Percentiles rank a stretch among this genome's conserved stretches.
Conservation (phyloP, 306 rosid species). For the Mimosa bimucronata region DNA sequence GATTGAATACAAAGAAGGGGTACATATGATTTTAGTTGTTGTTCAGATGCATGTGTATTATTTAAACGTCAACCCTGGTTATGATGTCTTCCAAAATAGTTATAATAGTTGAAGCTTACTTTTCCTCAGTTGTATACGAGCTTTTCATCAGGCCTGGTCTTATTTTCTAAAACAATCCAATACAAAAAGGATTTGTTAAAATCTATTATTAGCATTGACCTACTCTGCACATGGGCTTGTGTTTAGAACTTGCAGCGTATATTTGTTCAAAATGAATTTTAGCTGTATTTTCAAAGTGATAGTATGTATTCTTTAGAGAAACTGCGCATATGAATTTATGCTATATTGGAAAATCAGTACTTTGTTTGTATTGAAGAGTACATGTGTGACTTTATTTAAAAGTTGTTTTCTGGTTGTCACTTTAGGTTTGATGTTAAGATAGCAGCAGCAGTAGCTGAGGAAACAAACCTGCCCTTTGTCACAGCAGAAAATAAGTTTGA, state of each 20-base stretch:
- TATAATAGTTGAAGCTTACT: conserved; percentile 14
- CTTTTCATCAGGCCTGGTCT: conserved; percentile 23
- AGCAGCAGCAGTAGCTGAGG: conserved; percentile 94
- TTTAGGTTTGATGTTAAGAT: conserved; percentile 91
- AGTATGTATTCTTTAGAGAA: conserved; percentile 6
- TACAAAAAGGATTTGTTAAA: background rate
- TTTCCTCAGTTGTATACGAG: conserved; percentile 19
- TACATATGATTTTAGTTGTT: conserved; percentile 46
- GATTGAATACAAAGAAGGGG: conserved; percentile 99
- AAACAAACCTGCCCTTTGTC: conserved; percentile 83
- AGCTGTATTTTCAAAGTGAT: background rate
- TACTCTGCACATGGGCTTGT: background rate
- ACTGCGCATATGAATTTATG: conserved; percentile 23
- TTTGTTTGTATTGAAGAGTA: conserved; percentile 19
- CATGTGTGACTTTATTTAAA: conserved; percentile 18
- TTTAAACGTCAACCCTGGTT: background rate
- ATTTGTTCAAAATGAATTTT: conserved; percentile 6
- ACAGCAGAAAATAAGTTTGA: conserved; percentile 99
- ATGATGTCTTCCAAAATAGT: conserved; percentile 9
- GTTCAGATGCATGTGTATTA: conserved; percentile 19
- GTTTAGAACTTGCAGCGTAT: conserved; percentile 1
- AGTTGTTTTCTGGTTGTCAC: conserved; percentile 31
- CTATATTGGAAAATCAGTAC: background rate
- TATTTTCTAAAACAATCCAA: conserved; percentile 1
- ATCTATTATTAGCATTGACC: background rate